Conservation (phyloP, 106 monocot genomes). For the Dendrobium huoshanense region DNA sequence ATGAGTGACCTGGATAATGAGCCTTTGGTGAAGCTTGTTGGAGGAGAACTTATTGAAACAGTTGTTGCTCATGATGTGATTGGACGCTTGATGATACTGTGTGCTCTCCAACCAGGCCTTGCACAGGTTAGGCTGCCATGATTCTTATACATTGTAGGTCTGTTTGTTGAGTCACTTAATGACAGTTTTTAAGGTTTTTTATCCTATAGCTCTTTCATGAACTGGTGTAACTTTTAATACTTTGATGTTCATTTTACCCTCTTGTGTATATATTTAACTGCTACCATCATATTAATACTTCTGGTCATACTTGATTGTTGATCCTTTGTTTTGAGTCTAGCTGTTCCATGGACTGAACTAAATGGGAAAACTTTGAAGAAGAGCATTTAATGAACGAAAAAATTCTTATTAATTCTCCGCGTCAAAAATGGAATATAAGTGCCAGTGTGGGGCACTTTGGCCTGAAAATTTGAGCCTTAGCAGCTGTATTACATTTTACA, state of each 20-base stretch:
- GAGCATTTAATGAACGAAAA: not conserved
- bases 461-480: not conserved
- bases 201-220: not conserved
- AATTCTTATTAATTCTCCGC: not conserved
- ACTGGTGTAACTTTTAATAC: not conserved
- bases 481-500: not conserved
- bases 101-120: constrained; percentile 94
- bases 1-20: constrained; percentile 97
- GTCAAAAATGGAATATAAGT: not conserved
- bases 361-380: not conserved
- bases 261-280: not conserved
- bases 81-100: constrained; percentile 96
- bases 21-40: constrained; percentile 89
- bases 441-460: not conserved
- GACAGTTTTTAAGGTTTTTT: not conserved
- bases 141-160: not conserved
- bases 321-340: not conserved
- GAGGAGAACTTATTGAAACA: constrained; percentile 86
- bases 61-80: constrained; percentile 99
- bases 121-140: constrained; percentile 57
- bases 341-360: not conserved
- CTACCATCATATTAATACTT: no score
- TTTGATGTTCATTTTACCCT: not conserved
- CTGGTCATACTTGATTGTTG: not conserved
- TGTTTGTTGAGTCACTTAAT: not conserved